phyloP scores from a whole-genome alignment of 2,329 filamentous ascomycete species.

The Anthostomella pinea region DNA sequence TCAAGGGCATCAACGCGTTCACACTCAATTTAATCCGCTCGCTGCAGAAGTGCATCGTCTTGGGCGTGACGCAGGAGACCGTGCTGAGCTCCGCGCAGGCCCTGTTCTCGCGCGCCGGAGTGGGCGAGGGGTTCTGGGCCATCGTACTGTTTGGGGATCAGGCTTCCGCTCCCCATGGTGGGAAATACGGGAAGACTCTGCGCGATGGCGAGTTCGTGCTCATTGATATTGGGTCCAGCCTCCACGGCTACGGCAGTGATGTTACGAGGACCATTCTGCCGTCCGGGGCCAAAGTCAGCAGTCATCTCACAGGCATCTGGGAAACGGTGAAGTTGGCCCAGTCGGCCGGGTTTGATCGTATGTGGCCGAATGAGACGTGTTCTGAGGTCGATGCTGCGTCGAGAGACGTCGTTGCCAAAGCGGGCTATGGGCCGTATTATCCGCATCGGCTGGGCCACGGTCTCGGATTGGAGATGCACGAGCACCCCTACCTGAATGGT shows the following conservation, averaged over 20 bases:
- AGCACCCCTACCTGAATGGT: constrained; percentile 31
- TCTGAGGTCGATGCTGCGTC: constrained; percentile 29
- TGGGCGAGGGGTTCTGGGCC: constrained; percentile 27
- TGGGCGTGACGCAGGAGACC: constrained; percentile 27
- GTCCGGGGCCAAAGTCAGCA: constrained; percentile 16
- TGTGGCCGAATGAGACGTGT: constrained; percentile 27
- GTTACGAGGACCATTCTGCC: constrained; percentile 30
- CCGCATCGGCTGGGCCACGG: constrained; percentile 31
- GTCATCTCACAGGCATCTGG: constrained; percentile 27
- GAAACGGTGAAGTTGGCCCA: constrained; percentile 23
- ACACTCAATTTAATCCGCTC: constrained; percentile 28
- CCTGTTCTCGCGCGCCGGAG: constrained; percentile 26
- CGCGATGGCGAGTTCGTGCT: constrained; percentile 27
- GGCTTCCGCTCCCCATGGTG: constrained; percentile 30
- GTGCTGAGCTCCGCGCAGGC: constrained; percentile 16
- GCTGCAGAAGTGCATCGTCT: constrained; percentile 24
- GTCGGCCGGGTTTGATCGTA: constrained; percentile 24
- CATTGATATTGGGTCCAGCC: constrained; percentile 28
- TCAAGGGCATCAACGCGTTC: constrained; percentile 28
- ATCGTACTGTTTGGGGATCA: constrained; percentile 30
- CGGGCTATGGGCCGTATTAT: constrained; percentile 26
- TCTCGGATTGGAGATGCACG: constrained; percentile 28
- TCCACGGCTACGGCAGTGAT: constrained; percentile 30
- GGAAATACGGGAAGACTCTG: constrained; percentile 25
- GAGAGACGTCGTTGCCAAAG: constrained; percentile 19